Evolutionary conservation across 139 green algal genomes (phyloP).

Genomic region (Haematococcus lacustris): DNA sequence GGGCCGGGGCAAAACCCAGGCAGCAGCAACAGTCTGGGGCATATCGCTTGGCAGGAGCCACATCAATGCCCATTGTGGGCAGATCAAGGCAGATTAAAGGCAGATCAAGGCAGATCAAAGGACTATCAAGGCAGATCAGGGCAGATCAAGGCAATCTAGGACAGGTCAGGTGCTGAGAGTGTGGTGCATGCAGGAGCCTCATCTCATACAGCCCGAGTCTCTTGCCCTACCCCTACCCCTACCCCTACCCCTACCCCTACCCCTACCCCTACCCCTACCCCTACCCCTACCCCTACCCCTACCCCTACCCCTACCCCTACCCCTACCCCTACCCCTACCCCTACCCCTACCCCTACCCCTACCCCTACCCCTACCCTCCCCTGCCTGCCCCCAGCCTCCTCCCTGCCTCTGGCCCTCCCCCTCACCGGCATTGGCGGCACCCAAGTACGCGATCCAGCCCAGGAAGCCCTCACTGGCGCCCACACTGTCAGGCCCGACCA

Average conservation of each 20-base stretch:
- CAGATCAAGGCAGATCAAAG: background rate
- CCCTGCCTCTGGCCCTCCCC: background rate
- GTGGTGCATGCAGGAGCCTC: too few relatives aligned
- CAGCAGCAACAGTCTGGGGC: background rate
- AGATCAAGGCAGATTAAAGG: background rate
- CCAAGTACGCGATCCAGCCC: slow-evolving; percentile 83
- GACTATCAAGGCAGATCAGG: background rate
- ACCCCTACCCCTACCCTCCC: background rate
- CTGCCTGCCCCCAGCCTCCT: background rate
- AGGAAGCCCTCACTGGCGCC: slow-evolving; percentile 91
- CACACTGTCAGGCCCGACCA: slow-evolving; percentile 80
- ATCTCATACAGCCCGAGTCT: too few relatives aligned
- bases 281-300: too few relatives aligned
- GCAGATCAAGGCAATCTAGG: too few relatives aligned
- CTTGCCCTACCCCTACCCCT: too few relatives aligned
- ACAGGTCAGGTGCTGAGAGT: too few relatives aligned
- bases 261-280: too few relatives aligned
- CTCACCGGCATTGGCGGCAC: slow-evolving; percentile 37
- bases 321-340: background rate
- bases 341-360: background rate
- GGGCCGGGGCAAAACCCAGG: background rate
- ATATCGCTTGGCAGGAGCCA: background rate
- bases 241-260: too few relatives aligned
- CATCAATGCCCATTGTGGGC: background rate
- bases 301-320: background rate